phyloP scores from a whole-genome alignment of 352 stramenopile species.

The Phytophthora palmivora region DNA sequence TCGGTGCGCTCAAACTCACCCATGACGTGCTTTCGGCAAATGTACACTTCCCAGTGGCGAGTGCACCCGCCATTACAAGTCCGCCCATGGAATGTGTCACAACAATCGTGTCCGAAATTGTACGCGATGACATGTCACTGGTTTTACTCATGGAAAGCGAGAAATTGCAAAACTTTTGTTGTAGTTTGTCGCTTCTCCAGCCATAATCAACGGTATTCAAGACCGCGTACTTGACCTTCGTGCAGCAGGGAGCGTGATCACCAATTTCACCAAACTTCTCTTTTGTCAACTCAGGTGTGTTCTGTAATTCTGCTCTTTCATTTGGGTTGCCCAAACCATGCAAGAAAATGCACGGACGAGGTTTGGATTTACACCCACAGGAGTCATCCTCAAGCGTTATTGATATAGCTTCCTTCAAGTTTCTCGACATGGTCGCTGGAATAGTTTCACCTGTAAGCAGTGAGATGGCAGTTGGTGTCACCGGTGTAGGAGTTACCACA shows the following conservation, averaged over 20 bases:
- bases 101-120: conserved; percentile 25
- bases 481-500: neutral
- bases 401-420: conserved; percentile 1
- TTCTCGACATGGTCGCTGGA: neutral
- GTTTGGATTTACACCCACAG: conserved; percentile 17
- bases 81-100: conserved; percentile 37
- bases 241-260: conserved; percentile 24
- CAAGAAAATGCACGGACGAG: conserved; percentile 32
- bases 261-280: conserved; percentile 21
- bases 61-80: conserved; percentile 18
- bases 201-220: conserved; percentile 19
- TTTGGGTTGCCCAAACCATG: conserved; percentile 20
- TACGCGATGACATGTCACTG: conserved; percentile 3
- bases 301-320: conserved; percentile 13
- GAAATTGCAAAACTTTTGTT: conserved; percentile 29
- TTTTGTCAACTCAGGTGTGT: conserved; percentile 11
- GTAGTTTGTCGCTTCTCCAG: conserved; percentile 16
- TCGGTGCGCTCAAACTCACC: conserved; percentile 22
- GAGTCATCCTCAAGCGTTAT: too few relatives aligned
- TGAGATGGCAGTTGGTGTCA: neutral
- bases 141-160: conserved; percentile 19
- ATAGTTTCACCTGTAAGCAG: conserved; percentile 10
- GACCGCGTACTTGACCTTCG: conserved; percentile 19
- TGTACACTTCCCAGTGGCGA: conserved; percentile 20
- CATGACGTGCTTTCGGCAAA: conserved; percentile 20